Evolutionary conservation across 1,284 basidiomycete genomes (phyloP), one percentile per base, ranked within the genome.

Genomic region (Irpex lacteus): DNA sequence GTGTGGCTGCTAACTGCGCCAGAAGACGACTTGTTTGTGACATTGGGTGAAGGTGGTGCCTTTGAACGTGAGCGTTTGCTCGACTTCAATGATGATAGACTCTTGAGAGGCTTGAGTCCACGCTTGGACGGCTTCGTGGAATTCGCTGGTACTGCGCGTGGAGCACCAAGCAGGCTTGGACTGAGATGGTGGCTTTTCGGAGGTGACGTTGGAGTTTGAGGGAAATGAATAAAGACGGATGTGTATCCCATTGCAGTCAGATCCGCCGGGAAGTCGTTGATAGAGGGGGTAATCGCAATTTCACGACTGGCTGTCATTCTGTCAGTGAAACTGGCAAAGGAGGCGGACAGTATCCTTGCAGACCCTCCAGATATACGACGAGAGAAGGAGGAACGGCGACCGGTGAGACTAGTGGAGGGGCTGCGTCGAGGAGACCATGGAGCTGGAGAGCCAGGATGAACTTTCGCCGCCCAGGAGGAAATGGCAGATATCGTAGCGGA

Each of bases 391-490:
- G 72, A 66, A 36, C 81, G 79, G 54, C 77, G 76, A 5, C 54
- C 34, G 3, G 81, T 62, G 55, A 69, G 68, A 56, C 83, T 64
- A 38, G 67, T 56, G 44, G 70, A 68, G n/a, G 69, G 65, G 50
- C 65, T 68, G 49, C 72, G 71, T 21, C 71, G 66, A 32, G 67
- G 71, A 13, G 74, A 72, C 62, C 61, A 67, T 0, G 85, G 83
- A 0, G 82, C 78, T 8, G 89, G 89, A 13, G 89, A 86, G 13
- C 89, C 89, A 4, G 89, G 89, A 57, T 87, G 84, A 60, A 91
- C 86, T 67, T 78, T 80, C 19, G 84, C 75, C 4, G 82, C 83
- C 88, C 88, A 90, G 57, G 80, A 70, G 38, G 81, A 68, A 54
- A 90, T 68, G 40, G 70, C 67, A 6, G 74, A 73, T 44, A 69